Conservation (phyloP, 306 rosid genomes). For the Gillenia trifoliata region DNA sequence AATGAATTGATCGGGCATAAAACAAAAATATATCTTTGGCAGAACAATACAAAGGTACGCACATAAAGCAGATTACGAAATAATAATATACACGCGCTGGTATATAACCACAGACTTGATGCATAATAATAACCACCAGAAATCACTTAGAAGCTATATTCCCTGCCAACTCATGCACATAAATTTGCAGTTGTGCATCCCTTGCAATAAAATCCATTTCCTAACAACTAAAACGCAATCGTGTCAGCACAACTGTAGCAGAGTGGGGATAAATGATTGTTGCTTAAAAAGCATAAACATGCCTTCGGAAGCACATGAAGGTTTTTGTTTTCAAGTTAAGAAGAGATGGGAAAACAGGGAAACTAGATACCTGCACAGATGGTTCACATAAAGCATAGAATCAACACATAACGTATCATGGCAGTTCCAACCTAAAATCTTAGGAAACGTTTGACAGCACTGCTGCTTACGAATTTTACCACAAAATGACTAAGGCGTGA, state of each 20-base stretch:
- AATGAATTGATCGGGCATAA: background rate
- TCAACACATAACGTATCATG: background rate
- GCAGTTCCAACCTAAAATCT: background rate
- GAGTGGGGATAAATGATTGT: no score
- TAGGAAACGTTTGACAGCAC: background rate
- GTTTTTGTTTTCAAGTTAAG: no score
- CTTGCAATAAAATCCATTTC: background rate
- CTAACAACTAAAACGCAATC: background rate
- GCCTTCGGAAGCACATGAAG: no score
- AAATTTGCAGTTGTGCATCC: background rate
- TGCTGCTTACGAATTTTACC: background rate
- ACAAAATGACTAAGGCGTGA: background rate
- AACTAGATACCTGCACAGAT: background rate
- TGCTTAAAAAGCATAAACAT: no score
- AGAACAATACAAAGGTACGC: conserved; percentile 1
- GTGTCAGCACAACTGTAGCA: background rate
- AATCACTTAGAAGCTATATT: background rate
- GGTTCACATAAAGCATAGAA: background rate
- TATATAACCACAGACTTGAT: background rate
- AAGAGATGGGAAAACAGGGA: background rate
- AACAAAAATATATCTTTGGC: background rate
- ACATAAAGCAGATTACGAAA: background rate
- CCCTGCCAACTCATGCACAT: background rate
- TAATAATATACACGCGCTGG: no score
- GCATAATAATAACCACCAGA: background rate